Evolutionary conservation across 1,284 basidiomycete genomes (phyloP).

Genomic region (Sanghuangporus baumii): DNA sequence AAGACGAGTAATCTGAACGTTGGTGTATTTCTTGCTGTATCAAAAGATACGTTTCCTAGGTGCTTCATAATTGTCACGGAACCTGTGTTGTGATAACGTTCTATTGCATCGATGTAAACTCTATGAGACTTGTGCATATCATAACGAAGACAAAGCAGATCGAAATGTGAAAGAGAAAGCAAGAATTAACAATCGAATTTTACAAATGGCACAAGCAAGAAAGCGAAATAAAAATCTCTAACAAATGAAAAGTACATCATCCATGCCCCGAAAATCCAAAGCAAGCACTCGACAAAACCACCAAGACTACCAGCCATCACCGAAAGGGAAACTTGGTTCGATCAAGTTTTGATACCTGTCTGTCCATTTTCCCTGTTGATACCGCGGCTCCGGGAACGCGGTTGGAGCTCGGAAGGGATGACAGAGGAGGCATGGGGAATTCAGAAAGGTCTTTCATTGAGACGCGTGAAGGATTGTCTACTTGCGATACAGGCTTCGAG

Average conservation of each 20-base stretch:
- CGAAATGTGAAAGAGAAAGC: too few relatives aligned
- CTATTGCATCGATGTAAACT: too few relatives aligned
- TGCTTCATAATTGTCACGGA: too few relatives aligned
- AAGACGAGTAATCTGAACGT: neutral
- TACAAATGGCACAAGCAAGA: too few relatives aligned
- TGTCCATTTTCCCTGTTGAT: constrained; percentile 19
- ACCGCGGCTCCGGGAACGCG: constrained; percentile 17
- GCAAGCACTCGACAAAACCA: neutral
- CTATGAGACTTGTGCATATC: too few relatives aligned
- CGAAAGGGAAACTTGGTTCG: constrained; percentile 33
- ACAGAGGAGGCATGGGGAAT: constrained; percentile 38
- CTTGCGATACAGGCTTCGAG: constrained; percentile 17
- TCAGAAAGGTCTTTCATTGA: constrained; percentile 27
- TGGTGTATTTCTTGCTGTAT: neutral
- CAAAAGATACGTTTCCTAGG: neutral
- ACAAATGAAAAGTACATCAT: neutral
- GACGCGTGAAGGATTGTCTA: constrained; percentile 20
- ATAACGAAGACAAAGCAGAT: too few relatives aligned
- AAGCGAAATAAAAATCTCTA: neutral
- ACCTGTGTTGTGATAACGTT: too few relatives aligned
- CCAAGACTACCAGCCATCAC: constrained; percentile 18
- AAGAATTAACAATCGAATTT: too few relatives aligned
- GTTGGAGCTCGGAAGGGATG: constrained; percentile 28
- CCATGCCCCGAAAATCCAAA: neutral
- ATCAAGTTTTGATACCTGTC: constrained; percentile 30